Evolutionary conservation across 805 yeast genomes (phyloP).

Genomic region (Candida ipomoeae): DNA sequence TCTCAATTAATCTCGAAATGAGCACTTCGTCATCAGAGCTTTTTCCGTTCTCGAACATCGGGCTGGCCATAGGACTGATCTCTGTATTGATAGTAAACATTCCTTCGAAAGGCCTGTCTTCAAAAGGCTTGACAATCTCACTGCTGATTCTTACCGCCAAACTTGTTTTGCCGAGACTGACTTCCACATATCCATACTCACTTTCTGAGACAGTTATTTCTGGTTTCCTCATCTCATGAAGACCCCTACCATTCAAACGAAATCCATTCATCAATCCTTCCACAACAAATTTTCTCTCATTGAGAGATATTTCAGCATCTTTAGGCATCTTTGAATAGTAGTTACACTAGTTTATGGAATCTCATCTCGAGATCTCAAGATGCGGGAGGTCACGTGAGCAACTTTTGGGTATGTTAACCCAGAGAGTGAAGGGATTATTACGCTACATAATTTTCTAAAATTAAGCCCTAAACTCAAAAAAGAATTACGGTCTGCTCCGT

Average conservation of each 20-base stretch:
- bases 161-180: slow-evolving; percentile 68
- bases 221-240: slow-evolving; percentile 62
- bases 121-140: slow-evolving; percentile 72
- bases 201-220: slow-evolving; percentile 54
- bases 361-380: slow-evolving; percentile 1
- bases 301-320: slow-evolving; percentile 56
- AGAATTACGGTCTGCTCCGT: too few relatives aligned
- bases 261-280: slow-evolving; percentile 59
- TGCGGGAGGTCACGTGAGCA: slow-evolving; percentile 4
- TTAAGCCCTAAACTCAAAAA: background rate
- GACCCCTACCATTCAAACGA: slow-evolving; percentile 65
- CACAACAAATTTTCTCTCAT: slow-evolving; percentile 59
- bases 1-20: slow-evolving; percentile 80
- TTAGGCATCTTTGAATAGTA: slow-evolving; percentile 47
- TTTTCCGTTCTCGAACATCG: slow-evolving; percentile 70
- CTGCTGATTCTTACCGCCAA: slow-evolving; percentile 72
- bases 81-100: slow-evolving; percentile 80
- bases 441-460: background rate
- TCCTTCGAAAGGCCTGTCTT: slow-evolving; percentile 94
- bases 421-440: background rate
- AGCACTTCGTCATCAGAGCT: slow-evolving; percentile 78
- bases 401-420: background rate
- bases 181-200: slow-evolving; percentile 78
- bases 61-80: slow-evolving; percentile 84
- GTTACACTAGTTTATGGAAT: background rate